These are phyloP conservation scores for Spinacia oleracea DNA, from an alignment of 179 eudicot species.

Conservation along the genomic window DNA sequence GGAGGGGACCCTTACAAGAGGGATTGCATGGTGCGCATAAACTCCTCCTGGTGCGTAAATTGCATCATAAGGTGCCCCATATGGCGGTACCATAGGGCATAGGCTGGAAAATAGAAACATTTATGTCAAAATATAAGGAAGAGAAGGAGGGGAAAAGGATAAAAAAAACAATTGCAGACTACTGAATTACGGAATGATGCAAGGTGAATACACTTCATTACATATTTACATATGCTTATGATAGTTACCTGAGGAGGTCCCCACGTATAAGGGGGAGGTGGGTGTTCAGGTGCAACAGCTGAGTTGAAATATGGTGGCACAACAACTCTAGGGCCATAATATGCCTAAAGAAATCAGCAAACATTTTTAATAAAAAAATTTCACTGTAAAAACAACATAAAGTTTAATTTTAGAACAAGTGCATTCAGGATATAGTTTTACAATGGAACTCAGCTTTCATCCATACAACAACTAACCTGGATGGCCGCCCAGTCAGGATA, in stretches of 20 bases:
- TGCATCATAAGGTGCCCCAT: too few species aligned
- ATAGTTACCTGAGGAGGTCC: conserved; percentile 80
- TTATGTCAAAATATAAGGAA: conserved; percentile 11
- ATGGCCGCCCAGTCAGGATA: conserved; percentile 97
- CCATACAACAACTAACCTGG: conserved; percentile 57
- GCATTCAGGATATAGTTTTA: not conserved
- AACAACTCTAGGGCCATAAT: too few species aligned
- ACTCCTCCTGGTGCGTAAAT: too few species aligned
- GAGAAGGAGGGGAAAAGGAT: not conserved
- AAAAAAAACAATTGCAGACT: not conserved
- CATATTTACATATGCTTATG: not conserved
- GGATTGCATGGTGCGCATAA: conserved; percentile 75
- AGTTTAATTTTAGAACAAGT: not conserved
- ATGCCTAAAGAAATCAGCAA: too few species aligned
- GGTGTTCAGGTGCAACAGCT: conserved; percentile 81
- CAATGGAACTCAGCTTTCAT: not conserved
- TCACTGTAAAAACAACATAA: not conserved
- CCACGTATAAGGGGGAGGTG: conserved; percentile 95
- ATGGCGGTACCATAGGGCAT: too few species aligned
- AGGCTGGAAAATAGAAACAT: too few species aligned
- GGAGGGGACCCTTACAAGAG: conserved; percentile 59
- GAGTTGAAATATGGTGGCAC: too few species aligned
- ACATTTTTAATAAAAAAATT: not conserved
- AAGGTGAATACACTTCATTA: too few species aligned
- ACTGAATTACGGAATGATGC: too few species aligned